Percentiles rank a stretch among this genome's conserved stretches.
Evolutionary conservation across 2,329 filamentous ascomycete genomes (phyloP).

Genomic region (Alternaria alternata): DNA sequence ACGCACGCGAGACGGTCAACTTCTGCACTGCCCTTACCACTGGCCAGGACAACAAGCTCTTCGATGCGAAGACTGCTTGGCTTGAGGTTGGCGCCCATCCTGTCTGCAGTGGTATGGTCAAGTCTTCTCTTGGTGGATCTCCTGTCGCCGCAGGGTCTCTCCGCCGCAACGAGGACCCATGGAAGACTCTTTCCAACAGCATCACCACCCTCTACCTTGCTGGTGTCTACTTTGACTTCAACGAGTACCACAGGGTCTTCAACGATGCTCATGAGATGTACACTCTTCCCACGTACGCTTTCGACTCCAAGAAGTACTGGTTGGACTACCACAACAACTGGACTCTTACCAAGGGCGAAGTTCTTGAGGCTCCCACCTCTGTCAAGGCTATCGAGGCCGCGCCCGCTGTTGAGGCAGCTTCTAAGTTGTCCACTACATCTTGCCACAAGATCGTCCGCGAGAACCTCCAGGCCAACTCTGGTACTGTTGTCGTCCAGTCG

Average conservation of each 20-base stretch:
- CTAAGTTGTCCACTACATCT: constrained; percentile 69
- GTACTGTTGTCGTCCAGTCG: constrained; percentile 69
- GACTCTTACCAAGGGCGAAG: constrained; percentile 73
- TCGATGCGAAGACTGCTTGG: constrained; percentile 73
- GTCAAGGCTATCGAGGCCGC: constrained; percentile 51
- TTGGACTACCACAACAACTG: constrained; percentile 76
- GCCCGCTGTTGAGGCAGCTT: constrained; percentile 52
- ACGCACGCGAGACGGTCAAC: constrained; percentile 73
- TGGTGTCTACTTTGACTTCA: constrained; percentile 73
- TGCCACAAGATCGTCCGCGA: constrained; percentile 72
- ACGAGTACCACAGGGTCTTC: constrained; percentile 72
- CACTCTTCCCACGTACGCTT: constrained; percentile 73
- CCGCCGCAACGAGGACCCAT: constrained; percentile 68
- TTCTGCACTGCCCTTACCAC: constrained; percentile 69
- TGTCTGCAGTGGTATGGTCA: constrained; percentile 73
- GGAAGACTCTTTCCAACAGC: constrained; percentile 68
- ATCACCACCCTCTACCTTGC: constrained; percentile 67
- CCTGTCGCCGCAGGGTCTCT: constrained; percentile 67
- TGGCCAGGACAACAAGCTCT: constrained; percentile 65
- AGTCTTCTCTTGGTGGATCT: constrained; percentile 65
- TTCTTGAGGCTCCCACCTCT: constrained; percentile 52
- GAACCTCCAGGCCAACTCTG: constrained; percentile 67
- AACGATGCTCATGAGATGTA: constrained; percentile 66
- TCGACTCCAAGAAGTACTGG: constrained; percentile 77
- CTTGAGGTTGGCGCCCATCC: constrained; percentile 79